A percentile compares a stretch with the other conserved stretches of the same genome.
phyloP scores from a whole-genome alignment of 192 early-diverging fungal genomes.

The Backusella tuberculispora region DNA sequence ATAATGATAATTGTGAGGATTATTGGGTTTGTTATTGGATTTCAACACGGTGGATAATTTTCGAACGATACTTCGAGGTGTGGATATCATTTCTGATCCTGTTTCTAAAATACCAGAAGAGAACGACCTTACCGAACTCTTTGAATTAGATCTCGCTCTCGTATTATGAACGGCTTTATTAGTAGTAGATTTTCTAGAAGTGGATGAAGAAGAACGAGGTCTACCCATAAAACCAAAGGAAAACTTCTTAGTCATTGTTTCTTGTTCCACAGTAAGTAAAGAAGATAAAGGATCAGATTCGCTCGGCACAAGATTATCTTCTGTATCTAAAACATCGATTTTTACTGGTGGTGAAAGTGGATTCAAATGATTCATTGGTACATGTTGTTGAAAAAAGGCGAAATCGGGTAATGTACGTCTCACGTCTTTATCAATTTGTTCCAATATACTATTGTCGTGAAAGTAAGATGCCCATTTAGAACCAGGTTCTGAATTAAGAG shows the following conservation, averaged over 20 bases:
- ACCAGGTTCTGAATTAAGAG: constrained; percentile 37
- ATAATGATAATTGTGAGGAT: background rate
- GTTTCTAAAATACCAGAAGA: constrained; percentile 25
- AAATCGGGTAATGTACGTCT: constrained; percentile 74
- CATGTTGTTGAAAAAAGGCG: constrained; percentile 71
- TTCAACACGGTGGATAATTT: constrained; percentile 31
- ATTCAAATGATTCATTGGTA: constrained; percentile 54
- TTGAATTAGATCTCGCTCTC: constrained; percentile 35
- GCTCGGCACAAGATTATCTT: background rate
- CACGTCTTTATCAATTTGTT: constrained; percentile 80
- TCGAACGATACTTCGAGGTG: constrained; percentile 38
- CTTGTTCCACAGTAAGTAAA: background rate
- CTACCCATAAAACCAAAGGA: constrained; percentile 34
- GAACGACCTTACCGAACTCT: constrained; percentile 29
- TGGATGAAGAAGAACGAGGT: constrained; percentile 34
- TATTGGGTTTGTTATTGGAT: constrained; percentile 26
- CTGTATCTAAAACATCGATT: background rate
- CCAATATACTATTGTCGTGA: constrained; percentile 58
- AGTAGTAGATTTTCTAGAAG: constrained; percentile 41
- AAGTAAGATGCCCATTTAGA: constrained; percentile 59
- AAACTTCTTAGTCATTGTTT: constrained; percentile 13
- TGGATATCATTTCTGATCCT: constrained; percentile 14
- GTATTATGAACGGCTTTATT: constrained; percentile 5
- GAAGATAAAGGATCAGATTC: constrained; percentile 6
- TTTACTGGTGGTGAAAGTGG: constrained; percentile 44